A percentile compares a stretch with the other conserved stretches of the same genome.
Conservation (phyloP, 371 early-diverging fungal species). For the Thermomucor indicae-seudaticae region DNA sequence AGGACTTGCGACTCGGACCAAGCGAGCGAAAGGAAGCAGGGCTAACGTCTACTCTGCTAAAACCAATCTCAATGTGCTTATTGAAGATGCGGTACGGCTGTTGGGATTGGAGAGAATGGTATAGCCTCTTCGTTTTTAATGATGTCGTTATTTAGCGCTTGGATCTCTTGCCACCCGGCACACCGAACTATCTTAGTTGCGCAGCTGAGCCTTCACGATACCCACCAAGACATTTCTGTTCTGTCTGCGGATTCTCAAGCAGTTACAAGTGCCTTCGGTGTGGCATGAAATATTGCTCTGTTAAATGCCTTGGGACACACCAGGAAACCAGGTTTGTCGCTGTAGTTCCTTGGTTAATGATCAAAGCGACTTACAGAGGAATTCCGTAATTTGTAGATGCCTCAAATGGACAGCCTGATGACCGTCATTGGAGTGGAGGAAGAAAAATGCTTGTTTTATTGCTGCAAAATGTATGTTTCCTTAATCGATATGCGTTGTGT, state of each 20-base stretch:
- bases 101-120: neutral
- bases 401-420: constrained; percentile 21
- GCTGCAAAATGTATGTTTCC: too few relatives aligned
- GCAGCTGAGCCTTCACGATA: constrained; percentile 49
- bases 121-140: too few relatives aligned
- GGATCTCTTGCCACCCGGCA: constrained; percentile 20
- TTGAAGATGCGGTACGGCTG: constrained; percentile 50
- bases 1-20: constrained; percentile 11
- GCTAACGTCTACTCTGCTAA: constrained; percentile 40
- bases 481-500: too few relatives aligned
- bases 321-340: constrained; percentile 53
- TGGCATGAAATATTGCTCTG: constrained; percentile 66
- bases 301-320: constrained; percentile 53
- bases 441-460: too few relatives aligned
- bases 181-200: constrained; percentile 52
- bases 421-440: too few relatives aligned
- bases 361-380: neutral
- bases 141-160: constrained; percentile 10
- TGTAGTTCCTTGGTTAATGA: neutral
- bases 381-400: constrained; percentile 7
- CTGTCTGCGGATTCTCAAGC: constrained; percentile 64
- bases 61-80: constrained; percentile 47
- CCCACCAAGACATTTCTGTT: constrained; percentile 63
- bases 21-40: constrained; percentile 19
- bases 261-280: constrained; percentile 56